Evolutionary conservation across 257 asterid species (phyloP), one percentile per base, ranked within the genome.

Genomic region (Penstemon newberryi): DNA sequence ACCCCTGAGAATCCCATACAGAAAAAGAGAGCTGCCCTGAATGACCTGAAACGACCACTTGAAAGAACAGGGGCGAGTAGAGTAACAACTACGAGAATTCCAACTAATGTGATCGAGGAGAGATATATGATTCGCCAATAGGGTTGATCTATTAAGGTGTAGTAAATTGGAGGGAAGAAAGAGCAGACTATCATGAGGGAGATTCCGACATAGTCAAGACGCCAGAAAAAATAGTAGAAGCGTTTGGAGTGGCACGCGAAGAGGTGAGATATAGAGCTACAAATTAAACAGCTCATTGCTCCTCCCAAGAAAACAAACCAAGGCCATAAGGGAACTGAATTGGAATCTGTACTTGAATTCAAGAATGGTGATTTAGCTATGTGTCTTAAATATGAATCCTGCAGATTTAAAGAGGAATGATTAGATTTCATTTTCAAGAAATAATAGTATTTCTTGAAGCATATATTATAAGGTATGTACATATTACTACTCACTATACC

Each of bases 291-390:
- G 36, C 83, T 10, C 90, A 88, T 93, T 7, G 97, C 93, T n/a
- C 98, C 98, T 15, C 57, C 83, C 19, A 93, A 72, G 89, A 90
- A 90, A 1, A 93, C 85, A 63, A 93, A 81, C 98, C 98, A 93
- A 8, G 98, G 98, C 97, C 97, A 93, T 60, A 71, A 65, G 4
- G 95, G 89, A 41, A 87, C 51, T 25, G 85, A 49, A 40, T 59
- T 69, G 0, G 83, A 68, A 60, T 67, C 75, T 73, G 59, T 63
- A 56, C 44, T 70, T 19, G 63, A 62, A 8, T 65, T 71, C 42
- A 75, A 40, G 51, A 78, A 39, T 79, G 87, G 78, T 64, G 85
- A 69, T 59, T 60, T 66, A 3, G 84, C 65, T 4, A 84, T 69
- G 67, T 82, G 84, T 15, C 76, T 78, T 38, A 69, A 47, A 58